phyloP scores from a whole-genome alignment of 2,329 filamentous ascomycete genomes.

The Ilyonectria destructans region DNA sequence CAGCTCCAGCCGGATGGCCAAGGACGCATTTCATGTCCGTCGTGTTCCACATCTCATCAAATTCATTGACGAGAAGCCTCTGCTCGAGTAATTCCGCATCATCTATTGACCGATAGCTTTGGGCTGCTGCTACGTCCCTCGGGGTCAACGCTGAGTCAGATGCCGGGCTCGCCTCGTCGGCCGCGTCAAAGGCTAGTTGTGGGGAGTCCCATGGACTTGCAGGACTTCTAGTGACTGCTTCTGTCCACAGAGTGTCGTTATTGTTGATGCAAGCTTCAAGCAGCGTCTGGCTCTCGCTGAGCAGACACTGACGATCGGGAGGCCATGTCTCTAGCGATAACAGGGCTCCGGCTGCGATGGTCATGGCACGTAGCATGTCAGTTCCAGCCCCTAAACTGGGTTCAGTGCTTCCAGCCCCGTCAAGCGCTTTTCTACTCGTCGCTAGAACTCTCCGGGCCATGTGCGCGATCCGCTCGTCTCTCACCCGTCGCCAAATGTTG shows the following conservation, averaged over 20 bases:
- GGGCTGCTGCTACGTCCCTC: background rate
- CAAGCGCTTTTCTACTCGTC: background rate
- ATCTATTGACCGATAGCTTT: background rate
- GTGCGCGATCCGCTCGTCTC: background rate
- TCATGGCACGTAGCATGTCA: background rate
- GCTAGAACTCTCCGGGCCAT: background rate
- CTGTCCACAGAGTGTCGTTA: background rate
- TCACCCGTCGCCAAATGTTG: background rate
- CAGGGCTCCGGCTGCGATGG: background rate
- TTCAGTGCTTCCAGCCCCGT: background rate
- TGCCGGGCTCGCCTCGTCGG: background rate
- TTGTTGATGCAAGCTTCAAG: too few species aligned
- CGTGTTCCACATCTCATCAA: constrained; percentile 12
- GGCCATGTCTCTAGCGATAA: background rate
- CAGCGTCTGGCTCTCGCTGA: background rate
- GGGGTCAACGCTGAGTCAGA: background rate
- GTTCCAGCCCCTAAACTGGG: background rate
- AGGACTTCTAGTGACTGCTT: background rate
- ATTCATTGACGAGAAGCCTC: background rate
- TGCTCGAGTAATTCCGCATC: background rate
- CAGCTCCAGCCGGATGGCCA: background rate
- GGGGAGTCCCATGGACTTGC: background rate
- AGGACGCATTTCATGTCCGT: background rate
- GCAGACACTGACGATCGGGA: background rate
- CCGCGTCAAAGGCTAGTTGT: background rate